Conservation (phyloP, 208 protist species). For the Crithidia mellificae region DNA sequence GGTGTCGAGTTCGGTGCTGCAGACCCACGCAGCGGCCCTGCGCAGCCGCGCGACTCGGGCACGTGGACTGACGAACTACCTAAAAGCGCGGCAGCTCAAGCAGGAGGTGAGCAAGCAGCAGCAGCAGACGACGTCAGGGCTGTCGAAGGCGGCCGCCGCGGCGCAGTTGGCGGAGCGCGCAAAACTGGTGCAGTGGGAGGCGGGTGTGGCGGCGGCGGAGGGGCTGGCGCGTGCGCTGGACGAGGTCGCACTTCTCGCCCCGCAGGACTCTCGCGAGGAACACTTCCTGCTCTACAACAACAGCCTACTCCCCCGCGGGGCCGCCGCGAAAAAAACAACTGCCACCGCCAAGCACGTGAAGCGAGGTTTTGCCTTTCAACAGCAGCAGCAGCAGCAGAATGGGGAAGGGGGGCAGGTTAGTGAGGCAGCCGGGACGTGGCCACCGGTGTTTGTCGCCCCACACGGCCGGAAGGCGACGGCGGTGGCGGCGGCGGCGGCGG, state of each 20-base stretch:
- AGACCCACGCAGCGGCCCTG: slow-evolving; percentile 9
- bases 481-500: too few relatives aligned
- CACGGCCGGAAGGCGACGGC: too few relatives aligned
- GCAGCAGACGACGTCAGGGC: not conserved
- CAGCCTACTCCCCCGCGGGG: not conserved
- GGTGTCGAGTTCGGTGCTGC: not conserved
- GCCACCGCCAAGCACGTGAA: too few relatives aligned
- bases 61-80: not conserved
- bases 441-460: too few relatives aligned
- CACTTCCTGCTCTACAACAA: slow-evolving; percentile 1
- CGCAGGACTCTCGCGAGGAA: not conserved
- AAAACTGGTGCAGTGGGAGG: not conserved
- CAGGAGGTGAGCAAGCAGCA: not conserved
- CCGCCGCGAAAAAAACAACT: too few relatives aligned
- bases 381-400: too few relatives aligned
- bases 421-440: too few relatives aligned
- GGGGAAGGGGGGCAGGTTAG: too few relatives aligned
- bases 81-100: too few relatives aligned
- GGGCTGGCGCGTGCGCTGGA: not conserved
- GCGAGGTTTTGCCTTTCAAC: too few relatives aligned
- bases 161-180: not conserved
- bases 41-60: not conserved
- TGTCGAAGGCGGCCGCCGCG: not conserved
- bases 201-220: not conserved
- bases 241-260: not conserved